Evolutionary conservation across 2,329 filamentous ascomycete genomes (phyloP).

Genomic region (Hymenoscyphus scutula): DNA sequence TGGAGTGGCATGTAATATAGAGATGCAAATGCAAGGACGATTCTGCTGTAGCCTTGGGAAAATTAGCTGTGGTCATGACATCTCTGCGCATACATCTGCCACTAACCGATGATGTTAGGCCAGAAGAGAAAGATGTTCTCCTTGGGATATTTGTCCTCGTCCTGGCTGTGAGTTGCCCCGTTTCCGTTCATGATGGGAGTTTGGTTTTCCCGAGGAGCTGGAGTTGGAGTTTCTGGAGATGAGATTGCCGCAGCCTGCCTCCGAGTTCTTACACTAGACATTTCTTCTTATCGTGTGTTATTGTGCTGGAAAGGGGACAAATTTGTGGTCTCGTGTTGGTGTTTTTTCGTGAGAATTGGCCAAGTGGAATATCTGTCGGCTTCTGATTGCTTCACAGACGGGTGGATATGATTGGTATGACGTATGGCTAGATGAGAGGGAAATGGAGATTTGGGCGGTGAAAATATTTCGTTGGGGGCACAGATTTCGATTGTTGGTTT

Average conservation of each 20-base stretch:
- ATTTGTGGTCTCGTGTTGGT: slow-evolving; percentile 21
- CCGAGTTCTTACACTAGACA: slow-evolving; percentile 36
- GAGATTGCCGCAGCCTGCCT: slow-evolving; percentile 34
- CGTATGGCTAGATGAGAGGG: slow-evolving; percentile 9
- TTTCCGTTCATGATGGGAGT: slow-evolving; percentile 45
- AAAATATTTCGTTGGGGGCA: background rate
- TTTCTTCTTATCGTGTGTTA: slow-evolving; percentile 20
- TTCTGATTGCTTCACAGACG: slow-evolving; percentile 5
- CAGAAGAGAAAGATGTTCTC: slow-evolving; percentile 83
- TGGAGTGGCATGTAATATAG: slow-evolving; percentile 99
- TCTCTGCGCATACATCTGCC: background rate
- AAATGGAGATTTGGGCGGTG: background rate
- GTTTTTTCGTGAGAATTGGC: slow-evolving; percentile 1
- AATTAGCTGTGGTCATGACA: slow-evolving; percentile 19
- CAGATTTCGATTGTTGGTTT: background rate
- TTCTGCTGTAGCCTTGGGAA: slow-evolving; percentile 68
- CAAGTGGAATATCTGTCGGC: slow-evolving; percentile 10
- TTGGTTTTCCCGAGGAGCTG: slow-evolving; percentile 25
- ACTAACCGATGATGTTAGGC: slow-evolving; percentile 76
- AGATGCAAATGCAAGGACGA: slow-evolving; percentile 81
- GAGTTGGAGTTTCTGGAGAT: slow-evolving; percentile 14
- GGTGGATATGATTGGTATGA: background rate
- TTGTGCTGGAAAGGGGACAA: background rate
- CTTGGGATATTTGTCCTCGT: slow-evolving; percentile 40
- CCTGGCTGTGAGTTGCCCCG: slow-evolving; percentile 40